phyloP scores from a whole-genome alignment of 495 filamentous ascomycete genomes.

The Staphylotrichum tortipilum region DNA sequence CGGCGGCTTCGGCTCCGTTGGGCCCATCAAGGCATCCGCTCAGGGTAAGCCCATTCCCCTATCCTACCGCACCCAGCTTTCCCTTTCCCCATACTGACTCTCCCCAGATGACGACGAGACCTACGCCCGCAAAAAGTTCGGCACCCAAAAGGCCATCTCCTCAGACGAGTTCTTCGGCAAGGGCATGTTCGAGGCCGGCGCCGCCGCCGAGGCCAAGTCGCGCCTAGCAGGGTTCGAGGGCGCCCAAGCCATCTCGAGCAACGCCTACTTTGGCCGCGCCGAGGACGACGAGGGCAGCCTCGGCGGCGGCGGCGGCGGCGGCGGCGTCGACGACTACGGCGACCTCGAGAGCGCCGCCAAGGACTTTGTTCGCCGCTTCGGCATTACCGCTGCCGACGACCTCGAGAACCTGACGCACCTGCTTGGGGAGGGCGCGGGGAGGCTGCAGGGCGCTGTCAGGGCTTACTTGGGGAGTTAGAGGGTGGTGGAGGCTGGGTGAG shows the following conservation, averaged over 20 bases:
- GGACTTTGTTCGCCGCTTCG: slow-evolving; percentile 90
- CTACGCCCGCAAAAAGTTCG: slow-evolving; percentile 73
- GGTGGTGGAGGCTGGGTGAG: neutral
- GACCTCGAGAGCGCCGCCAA: slow-evolving; percentile 86
- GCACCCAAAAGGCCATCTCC: slow-evolving; percentile 87
- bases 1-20: slow-evolving; percentile 80
- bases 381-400: slow-evolving; percentile 90
- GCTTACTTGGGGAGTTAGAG: slow-evolving; percentile 56
- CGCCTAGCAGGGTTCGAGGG: slow-evolving; percentile 88
- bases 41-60: too few species aligned
- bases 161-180: slow-evolving; percentile 98
- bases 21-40: slow-evolving; percentile 53
- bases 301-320: slow-evolving; percentile 51
- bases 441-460: slow-evolving; percentile 80
- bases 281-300: slow-evolving; percentile 56
- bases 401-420: slow-evolving; percentile 76
- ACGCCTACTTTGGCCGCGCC: slow-evolving; percentile 90
- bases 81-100: neutral
- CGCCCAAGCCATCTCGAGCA: slow-evolving; percentile 84
- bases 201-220: slow-evolving; percentile 75
- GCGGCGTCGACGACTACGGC: slow-evolving; percentile 76
- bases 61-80: slow-evolving; percentile 3
- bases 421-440: slow-evolving; percentile 74
- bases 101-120: slow-evolving; percentile 58
- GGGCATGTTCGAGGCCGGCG: slow-evolving; percentile 68